Evolutionary conservation across 306 rosid genomes (phyloP).

Genomic region (Arachis hypogaea): DNA sequence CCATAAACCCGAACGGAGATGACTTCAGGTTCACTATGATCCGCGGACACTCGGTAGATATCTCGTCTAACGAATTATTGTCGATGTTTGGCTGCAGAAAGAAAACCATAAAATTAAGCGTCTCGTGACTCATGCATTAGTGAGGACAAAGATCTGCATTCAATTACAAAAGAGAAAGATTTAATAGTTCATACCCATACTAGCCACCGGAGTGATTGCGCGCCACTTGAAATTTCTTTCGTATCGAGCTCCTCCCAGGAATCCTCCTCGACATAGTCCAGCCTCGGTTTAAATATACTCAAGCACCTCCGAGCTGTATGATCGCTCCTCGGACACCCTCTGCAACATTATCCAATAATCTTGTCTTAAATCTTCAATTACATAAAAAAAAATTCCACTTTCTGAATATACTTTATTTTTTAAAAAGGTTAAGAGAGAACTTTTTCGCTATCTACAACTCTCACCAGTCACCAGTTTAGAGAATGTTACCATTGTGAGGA

Average conservation of each 20-base stretch:
- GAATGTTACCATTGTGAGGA: not conserved
- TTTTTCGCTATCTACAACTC: not conserved
- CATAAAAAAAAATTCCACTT: not conserved
- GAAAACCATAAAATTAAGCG: not conserved
- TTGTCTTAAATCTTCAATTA: not conserved
- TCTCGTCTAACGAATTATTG: constrained; percentile 60
- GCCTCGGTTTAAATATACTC: constrained; percentile 74
- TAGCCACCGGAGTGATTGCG: constrained; percentile 84
- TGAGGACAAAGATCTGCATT: constrained; percentile 5
- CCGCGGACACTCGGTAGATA: constrained; percentile 78
- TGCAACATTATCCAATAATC: constrained; percentile 49
- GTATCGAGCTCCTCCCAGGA: constrained; percentile 95
- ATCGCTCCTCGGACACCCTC: constrained; percentile 88
- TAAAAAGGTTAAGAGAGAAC: not conserved
- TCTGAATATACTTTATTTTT: not conserved
- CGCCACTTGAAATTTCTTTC: constrained; percentile 65
- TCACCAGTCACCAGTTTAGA: constrained; percentile 1
- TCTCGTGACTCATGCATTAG: no score
- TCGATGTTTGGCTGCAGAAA: constrained; percentile 77
- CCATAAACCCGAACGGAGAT: constrained; percentile 69
- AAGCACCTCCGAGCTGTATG: constrained; percentile 75
- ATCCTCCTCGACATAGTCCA: constrained; percentile 73
- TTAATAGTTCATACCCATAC: constrained; percentile 64
- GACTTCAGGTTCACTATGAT: constrained; percentile 74
- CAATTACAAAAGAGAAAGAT: constrained; percentile 24